Percentiles rank a stretch among this genome's conserved stretches.
phyloP scores from a whole-genome alignment of 805 yeast genomes.

The Saccharomycopsis fodiens region DNA sequence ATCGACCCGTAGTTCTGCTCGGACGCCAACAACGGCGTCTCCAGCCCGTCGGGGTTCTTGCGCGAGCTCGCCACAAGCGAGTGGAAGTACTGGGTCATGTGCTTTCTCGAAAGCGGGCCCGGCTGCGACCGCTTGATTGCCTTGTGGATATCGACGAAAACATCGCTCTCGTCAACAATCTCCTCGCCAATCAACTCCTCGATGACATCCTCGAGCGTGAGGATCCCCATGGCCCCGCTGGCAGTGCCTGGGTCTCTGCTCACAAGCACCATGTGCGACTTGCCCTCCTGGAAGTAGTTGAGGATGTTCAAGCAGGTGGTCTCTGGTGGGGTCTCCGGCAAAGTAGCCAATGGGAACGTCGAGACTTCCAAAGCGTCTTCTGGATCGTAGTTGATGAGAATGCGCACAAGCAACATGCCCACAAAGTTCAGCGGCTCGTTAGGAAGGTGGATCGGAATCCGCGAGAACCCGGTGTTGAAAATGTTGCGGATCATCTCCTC shows the following conservation, averaged over 20 bases:
- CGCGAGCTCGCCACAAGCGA: conserved; percentile 42
- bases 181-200: conserved; percentile 98
- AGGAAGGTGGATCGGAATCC: conserved; percentile 91
- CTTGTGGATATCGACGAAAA: conserved; percentile 82
- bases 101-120: conserved; percentile 66
- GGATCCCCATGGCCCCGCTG: conserved; percentile 81
- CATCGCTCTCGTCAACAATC: conserved; percentile 93
- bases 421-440: conserved; percentile 83
- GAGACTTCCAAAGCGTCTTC: conserved; percentile 92
- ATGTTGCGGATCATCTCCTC: conserved; percentile 82
- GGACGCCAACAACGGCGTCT: background rate
- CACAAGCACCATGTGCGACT: conserved; percentile 94
- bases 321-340: conserved; percentile 88
- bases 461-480: conserved; percentile 86
- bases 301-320: conserved; percentile 91
- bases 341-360: conserved; percentile 88
- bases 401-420: conserved; percentile 91
- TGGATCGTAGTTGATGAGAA: conserved; percentile 90
- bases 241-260: conserved; percentile 78
- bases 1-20: conserved; percentile 7
- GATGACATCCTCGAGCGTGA: conserved; percentile 94
- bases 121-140: conserved; percentile 74
- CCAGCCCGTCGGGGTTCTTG: conserved; percentile 27
- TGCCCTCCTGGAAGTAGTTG: conserved; percentile 96
- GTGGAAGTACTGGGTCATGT: conserved; percentile 62